These are phyloP conservation scores for Sordariomycetes sp. DNA, from an alignment of 2,329 filamentous ascomycete genomes.

Conservation along the genomic window DNA sequence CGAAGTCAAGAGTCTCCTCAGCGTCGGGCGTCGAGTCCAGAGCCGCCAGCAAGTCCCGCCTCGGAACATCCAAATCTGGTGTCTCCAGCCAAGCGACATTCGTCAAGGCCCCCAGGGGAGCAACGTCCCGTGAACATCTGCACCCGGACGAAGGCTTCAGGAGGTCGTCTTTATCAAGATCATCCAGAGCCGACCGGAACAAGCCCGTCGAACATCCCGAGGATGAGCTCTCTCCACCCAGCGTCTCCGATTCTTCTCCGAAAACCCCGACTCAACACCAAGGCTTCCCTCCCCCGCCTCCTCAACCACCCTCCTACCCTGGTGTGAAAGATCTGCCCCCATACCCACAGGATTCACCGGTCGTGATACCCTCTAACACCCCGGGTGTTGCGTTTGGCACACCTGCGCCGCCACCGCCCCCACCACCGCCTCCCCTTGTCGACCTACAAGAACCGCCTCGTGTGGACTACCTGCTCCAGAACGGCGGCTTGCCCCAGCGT, in stretches of 20 bases:
- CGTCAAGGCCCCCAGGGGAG: conserved; percentile 20
- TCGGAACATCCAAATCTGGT: conserved; percentile 40
- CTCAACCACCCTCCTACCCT: conserved; percentile 34
- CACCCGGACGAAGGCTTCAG: conserved; percentile 8
- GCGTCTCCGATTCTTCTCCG: conserved; percentile 44
- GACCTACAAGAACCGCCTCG: conserved; percentile 62
- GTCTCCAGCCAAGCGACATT: conserved; percentile 49
- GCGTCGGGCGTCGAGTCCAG: conserved; percentile 32
- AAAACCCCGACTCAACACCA: conserved; percentile 48
- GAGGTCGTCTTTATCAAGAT: conserved; percentile 8
- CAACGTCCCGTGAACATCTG: conserved; percentile 2
- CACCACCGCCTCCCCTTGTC: conserved; percentile 69
- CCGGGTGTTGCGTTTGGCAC: conserved; percentile 18
- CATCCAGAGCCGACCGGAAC: conserved; percentile 13
- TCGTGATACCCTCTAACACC: conserved; percentile 22
- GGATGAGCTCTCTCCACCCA: conserved; percentile 34
- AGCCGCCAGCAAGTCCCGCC: conserved; percentile 37
- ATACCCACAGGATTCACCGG: conserved; percentile 22
- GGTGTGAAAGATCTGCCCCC: conserved; percentile 23
- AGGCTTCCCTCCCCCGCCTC: conserved; percentile 32
- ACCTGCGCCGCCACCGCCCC: conserved; percentile 38
- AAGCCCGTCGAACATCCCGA: conserved; percentile 24
- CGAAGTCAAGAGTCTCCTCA: conserved; percentile 32
- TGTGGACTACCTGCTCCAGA: conserved; percentile 85
- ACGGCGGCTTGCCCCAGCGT: conserved; percentile 66